Conservation (phyloP, 2,329 filamentous ascomycete species). For the Cercospora nicotianae region DNA sequence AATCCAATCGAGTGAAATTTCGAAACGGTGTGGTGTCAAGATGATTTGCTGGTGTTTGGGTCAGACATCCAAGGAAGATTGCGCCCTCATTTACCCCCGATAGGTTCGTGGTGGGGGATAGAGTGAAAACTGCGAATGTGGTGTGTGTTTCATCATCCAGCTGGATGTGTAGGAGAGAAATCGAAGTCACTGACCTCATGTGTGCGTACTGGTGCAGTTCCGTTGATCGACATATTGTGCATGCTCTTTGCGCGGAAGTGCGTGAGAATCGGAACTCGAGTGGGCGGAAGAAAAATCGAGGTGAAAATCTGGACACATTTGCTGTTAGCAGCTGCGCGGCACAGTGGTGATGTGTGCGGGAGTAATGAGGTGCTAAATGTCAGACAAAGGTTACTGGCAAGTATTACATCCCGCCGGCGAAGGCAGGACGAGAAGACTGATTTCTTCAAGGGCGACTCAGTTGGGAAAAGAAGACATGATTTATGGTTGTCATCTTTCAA, state of each 20-base stretch:
- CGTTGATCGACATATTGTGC: neutral
- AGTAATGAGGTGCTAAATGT: slow-evolving; percentile 42
- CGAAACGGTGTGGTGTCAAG: neutral
- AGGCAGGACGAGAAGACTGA: slow-evolving; percentile 63
- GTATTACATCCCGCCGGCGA: slow-evolving; percentile 71
- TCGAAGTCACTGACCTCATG: neutral
- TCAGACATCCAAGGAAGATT: slow-evolving; percentile 48
- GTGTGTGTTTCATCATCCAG: slow-evolving; percentile 52
- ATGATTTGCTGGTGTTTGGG: slow-evolving; percentile 20
- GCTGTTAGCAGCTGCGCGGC: slow-evolving; percentile 7
- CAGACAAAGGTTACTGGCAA: slow-evolving; percentile 89
- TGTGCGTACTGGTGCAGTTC: neutral
- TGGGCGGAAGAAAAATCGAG: neutral
- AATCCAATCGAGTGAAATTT: neutral
- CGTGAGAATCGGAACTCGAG: neutral
- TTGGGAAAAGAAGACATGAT: slow-evolving; percentile 81
- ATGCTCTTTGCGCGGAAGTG: neutral
- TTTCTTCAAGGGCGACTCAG: slow-evolving; percentile 87
- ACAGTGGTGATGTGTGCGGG: slow-evolving; percentile 9
- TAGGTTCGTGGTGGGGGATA: slow-evolving; percentile 46
- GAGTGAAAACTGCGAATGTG: slow-evolving; percentile 89
- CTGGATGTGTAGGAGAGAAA: slow-evolving; percentile 4
- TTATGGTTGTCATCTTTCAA: slow-evolving; percentile 70
- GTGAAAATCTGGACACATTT: neutral
- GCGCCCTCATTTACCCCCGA: slow-evolving; percentile 40